phyloP scores from a whole-genome alignment of 1,139 yeast genomes.

The Suhomyces yuchorum region DNA sequence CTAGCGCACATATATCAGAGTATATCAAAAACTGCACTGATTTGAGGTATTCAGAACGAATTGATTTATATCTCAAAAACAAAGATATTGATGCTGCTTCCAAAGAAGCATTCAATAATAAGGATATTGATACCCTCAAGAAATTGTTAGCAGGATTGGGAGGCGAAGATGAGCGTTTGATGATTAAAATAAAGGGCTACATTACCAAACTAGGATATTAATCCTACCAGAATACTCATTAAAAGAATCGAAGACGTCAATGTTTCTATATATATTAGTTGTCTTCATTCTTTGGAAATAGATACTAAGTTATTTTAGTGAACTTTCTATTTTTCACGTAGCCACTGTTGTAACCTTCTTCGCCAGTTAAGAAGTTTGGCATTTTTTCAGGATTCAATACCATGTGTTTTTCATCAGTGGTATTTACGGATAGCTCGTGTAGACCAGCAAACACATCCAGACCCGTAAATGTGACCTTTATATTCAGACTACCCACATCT shows the following conservation, averaged over 20 bases:
- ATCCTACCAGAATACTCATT: too few species aligned
- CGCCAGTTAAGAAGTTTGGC: slow-evolving; percentile 84
- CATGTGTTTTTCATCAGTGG: slow-evolving; percentile 34
- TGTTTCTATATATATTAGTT: too few species aligned
- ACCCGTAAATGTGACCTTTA: slow-evolving; percentile 62
- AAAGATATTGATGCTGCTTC: slow-evolving; percentile 60
- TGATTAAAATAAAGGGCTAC: slow-evolving; percentile 27
- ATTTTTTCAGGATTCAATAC: slow-evolving; percentile 54
- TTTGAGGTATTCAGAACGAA: slow-evolving; percentile 41
- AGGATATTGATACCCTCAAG: slow-evolving; percentile 49
- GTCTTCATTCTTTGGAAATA: neutral
- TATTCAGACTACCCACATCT: slow-evolving; percentile 22
- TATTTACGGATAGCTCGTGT: slow-evolving; percentile 61
- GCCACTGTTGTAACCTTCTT: slow-evolving; percentile 59
- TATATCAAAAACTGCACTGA: slow-evolving; percentile 39
- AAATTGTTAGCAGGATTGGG: slow-evolving; percentile 29
- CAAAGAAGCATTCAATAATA: slow-evolving; percentile 58
- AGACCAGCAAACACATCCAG: slow-evolving; percentile 81
- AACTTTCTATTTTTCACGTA: slow-evolving; percentile 48
- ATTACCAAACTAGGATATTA: slow-evolving; percentile 35
- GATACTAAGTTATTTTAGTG: slow-evolving; percentile 6
- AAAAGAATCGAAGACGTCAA: too few species aligned
- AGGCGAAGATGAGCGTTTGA: slow-evolving; percentile 25
- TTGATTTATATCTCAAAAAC: slow-evolving; percentile 53
- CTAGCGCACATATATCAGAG: slow-evolving; percentile 36